Base-by-base conservation (phyloP, 345 rosid species). In the Corchorus olitorius region DNA sequence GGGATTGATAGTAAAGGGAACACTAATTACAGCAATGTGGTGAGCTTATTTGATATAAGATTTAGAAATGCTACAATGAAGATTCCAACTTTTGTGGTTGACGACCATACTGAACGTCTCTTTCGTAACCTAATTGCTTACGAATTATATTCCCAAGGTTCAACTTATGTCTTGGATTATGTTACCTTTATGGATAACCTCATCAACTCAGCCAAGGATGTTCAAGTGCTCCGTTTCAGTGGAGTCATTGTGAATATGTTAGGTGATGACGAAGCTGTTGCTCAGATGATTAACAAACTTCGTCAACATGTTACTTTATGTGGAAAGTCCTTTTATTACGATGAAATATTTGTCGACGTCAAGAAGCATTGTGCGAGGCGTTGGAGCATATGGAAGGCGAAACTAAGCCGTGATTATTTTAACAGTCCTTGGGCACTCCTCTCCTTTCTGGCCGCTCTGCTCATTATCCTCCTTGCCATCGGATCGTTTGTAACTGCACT, bases 71-170 rank as follows among this genome's bases (percentile, higher is more conserved):
- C 83, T 10, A 65, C 17, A 2, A 34, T 81, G 35, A 61, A 74
- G 76, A 81, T 84, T 69, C 79, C 84, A 22, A 77, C 16, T 16
- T 7, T 84, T 61, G 35, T 45, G 10, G 48, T 84, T 52, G 76
- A 76, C n/a, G 79, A 69, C 39, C 48, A 64, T 14, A 79, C 82
- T 10, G 87, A 78, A 27, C 34, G 74, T 3, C 72, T 81, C 66
- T 71, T 76, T 22, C 63, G 78, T 48, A 84, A 84, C 63, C 65
- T 84, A 46, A 73, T 84, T 1, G 87, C 83, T 9, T 84, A 70
- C 22, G 86, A 83, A 64, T 79, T 80, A 50, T 62, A 79, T 54
- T 2, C 16, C n/a, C 11, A 13, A 17, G 2, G 9, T 64, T 12
- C n/a, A 4, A 15, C n/a, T 33, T 33, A 33, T 8, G n/a, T 64